phyloP scores from a whole-genome alignment of 352 stramenopile genomes.

The Pythium oligandrum region DNA sequence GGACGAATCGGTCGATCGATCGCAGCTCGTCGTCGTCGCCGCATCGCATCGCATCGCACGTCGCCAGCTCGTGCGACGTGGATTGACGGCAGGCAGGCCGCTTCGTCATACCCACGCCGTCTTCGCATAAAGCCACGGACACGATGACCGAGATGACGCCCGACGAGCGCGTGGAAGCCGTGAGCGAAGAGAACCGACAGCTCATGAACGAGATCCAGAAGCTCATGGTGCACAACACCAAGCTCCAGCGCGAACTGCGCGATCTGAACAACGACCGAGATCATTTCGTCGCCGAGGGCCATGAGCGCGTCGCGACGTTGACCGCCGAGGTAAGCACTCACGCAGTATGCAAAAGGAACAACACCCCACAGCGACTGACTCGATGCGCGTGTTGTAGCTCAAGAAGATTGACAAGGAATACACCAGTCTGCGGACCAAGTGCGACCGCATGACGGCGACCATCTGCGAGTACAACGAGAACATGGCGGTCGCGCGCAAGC shows the following conservation, averaged over 20 bases:
- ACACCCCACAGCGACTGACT: background rate
- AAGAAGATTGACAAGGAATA: slow-evolving; percentile 19
- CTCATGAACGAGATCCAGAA: slow-evolving; percentile 50
- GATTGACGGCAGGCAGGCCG: no score
- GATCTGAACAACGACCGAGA: slow-evolving; percentile 43
- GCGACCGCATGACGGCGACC: slow-evolving; percentile 19
- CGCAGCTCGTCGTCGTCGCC: no score
- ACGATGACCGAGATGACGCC: background rate
- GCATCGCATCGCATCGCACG: no score
- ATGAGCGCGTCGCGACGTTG: slow-evolving; percentile 38
- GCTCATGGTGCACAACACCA: slow-evolving; percentile 54
- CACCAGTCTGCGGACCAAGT: slow-evolving; percentile 11
- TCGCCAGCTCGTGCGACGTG: no score
- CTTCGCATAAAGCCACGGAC: background rate
- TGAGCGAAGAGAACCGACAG: slow-evolving; percentile 56
- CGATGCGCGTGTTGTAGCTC: slow-evolving; percentile 1
- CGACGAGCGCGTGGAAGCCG: slow-evolving; percentile 8
- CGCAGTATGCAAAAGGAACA: background rate
- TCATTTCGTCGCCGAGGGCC: slow-evolving; percentile 29
- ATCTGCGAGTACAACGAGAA: slow-evolving; percentile 19
- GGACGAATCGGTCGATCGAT: no score
- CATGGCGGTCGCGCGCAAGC: background rate
- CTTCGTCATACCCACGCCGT: no score
- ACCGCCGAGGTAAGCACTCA: slow-evolving; percentile 28
- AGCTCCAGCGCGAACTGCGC: slow-evolving; percentile 58